Base-by-base conservation (phyloP, 83 land plant genomes). In the Picea abies region DNA sequence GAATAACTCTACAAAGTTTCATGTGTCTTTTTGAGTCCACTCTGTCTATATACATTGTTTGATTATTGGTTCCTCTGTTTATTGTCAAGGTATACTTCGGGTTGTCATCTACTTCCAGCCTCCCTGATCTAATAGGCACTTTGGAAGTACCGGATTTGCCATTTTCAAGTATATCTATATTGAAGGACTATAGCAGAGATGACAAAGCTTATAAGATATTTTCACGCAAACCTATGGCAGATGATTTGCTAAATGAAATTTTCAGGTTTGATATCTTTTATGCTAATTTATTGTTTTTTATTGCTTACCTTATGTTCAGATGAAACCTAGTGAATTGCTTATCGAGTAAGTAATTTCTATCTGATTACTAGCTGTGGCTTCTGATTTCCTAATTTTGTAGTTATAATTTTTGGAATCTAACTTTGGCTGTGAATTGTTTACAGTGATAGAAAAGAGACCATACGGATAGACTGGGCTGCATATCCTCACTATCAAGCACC, bases 401-500 rank as follows among this genome's bases (percentile, higher is more conserved):
- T 16, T 19, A 29, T 58, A 49, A 32, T 69, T 82, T 81, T 26
- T 64, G 39, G 44, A 68, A 7, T 77, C 17, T 60, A 60, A 77
- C 44, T 58, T 77, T 86, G 65, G 64, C 39, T 60, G 64, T 78
- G 5, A 78, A 78, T 26, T 78, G 72, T 58, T 76, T 72, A 78
- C 90, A 98, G 99, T 79, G 68, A 60, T 15, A 90, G 92, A 80
- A 90, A 85, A 76, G 94, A 90, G 81, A 98, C 97, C 0, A 91
- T 92, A 58, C 82, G 83, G 32, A 89, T 96, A 63, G 72, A 98
- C 80, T 98, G 99, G 99, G 92, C 93, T 61, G 99, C 99, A 14
- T 96, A 98, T 76, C 99, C 99, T 73, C 94, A 90, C 73, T 98
- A 87, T 87, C 69, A 86, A 56, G 95, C 94, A 37, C 99, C 99